These are phyloP conservation scores for Aspergillus biplanus DNA, from an alignment of 495 filamentous ascomycete species.

Conservation along the genomic window DNA sequence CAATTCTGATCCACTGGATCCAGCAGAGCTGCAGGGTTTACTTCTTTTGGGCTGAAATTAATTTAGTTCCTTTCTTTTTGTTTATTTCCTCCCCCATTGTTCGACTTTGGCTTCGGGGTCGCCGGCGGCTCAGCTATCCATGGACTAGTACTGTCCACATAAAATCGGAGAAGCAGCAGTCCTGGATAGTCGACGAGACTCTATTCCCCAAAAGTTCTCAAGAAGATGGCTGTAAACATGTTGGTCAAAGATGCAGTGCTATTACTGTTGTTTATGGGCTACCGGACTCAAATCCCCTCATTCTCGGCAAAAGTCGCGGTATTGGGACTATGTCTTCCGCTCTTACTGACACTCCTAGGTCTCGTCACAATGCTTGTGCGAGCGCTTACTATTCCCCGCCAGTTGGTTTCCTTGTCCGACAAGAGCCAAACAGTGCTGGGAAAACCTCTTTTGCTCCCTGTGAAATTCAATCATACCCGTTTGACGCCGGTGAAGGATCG, in stretches of 20 bases:
- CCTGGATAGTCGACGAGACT: neutral
- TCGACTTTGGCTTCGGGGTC: slow-evolving; percentile 10
- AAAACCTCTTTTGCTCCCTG: slow-evolving; percentile 22
- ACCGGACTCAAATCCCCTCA: slow-evolving; percentile 5
- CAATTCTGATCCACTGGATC: neutral
- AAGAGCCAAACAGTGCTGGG: slow-evolving; percentile 17
- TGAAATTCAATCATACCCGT: slow-evolving; percentile 20
- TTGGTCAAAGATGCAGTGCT: slow-evolving; percentile 9
- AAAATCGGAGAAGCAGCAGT: neutral
- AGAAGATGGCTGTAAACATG: neutral
- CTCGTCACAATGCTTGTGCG: slow-evolving; percentile 4
- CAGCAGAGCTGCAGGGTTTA: neutral
- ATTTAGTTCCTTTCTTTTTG: neutral
- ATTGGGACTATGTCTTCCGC: neutral
- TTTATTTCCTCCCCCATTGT: too few relatives aligned
- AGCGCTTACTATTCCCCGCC: slow-evolving; percentile 7
- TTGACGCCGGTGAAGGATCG: slow-evolving; percentile 13
- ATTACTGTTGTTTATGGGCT: slow-evolving; percentile 10
- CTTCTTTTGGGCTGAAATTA: neutral
- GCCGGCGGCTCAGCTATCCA: neutral
- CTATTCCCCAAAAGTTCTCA: neutral
- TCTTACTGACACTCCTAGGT: neutral
- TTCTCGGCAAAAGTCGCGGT: slow-evolving; percentile 7
- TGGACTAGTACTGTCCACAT: too few relatives aligned
- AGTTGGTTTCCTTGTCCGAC: slow-evolving; percentile 15